Base-by-base conservation (phyloP, 306 rosid species). In the Elaeagnus macrophylla region DNA sequence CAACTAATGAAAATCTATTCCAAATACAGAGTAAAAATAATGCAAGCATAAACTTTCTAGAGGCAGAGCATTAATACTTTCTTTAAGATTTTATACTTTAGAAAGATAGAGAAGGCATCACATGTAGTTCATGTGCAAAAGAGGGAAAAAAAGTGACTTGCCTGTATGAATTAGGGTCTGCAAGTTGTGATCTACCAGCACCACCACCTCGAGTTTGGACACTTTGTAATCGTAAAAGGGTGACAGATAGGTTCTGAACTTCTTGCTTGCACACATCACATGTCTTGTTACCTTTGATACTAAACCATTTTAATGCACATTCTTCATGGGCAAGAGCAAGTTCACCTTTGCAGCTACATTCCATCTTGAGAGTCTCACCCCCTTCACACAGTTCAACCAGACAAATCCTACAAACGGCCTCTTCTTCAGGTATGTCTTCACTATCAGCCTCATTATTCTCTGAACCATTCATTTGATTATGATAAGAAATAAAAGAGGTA, bases 331-430 rank as follows among this genome's bases (percentile, higher is more conserved):
- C 96, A 57, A 93, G 77, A 58, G 96, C 99, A 65, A 93, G 96
- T 69, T 78, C 96, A 57, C 99, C 99, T 81, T 93, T 87, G 81
- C 99, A 93, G 84, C 96, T 69, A 75, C 99, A 93, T 70, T 87
- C 99, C 93, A 84, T 71, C 86, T 93, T 87, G 19, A 93, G 66
- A 47, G 94, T 93, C 77, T 93, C 99, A 12, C 99, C 95, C 67
- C 99, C 99, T 77, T 93, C 99, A 65, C 96, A 93, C 25, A 93
- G 78, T 58, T 87, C 95, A 64, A 82, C 69, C 69, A 93, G 54
- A 75, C 99, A 93, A 56, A 93, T 93, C 66, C 99, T 81, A 62
- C 99, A 91, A 42, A 91, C 95, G 15, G 99, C 99, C 57, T 93
- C 94, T 72, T 87, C 94, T 79, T 84, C 88, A 17, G 82, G 70